Evolutionary conservation across 208 protist species (phyloP).

Genomic region (Acanthamoeba polyphaga): DNA sequence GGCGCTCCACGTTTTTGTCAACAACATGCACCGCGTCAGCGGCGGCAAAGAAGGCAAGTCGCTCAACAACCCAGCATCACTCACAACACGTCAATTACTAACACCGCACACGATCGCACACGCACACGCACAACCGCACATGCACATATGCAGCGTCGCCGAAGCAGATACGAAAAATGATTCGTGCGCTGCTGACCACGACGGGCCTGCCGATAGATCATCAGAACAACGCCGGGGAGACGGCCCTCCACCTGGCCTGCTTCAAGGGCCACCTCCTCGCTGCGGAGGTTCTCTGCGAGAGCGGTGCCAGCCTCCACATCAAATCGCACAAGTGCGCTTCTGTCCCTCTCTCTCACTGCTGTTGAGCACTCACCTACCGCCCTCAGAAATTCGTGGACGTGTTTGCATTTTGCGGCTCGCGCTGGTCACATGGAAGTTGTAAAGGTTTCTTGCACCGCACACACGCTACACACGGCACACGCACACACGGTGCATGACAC

Average conservation of each 20-base stretch:
- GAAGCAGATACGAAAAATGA: not conserved
- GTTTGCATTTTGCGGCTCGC: constrained; percentile 35
- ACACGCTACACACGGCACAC: not conserved
- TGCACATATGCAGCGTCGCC: not conserved
- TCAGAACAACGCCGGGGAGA: not conserved
- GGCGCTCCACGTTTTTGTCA: not conserved
- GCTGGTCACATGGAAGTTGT: constrained; percentile 33
- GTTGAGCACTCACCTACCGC: too few relatives aligned
- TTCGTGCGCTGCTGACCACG: not conserved
- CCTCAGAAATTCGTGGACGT: constrained; percentile 3
- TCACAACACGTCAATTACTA: too few relatives aligned
- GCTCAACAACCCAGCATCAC: too few relatives aligned
- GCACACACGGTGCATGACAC: not conserved
- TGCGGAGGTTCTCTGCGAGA: not conserved
- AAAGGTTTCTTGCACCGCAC: not conserved
- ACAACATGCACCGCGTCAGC: not conserved
- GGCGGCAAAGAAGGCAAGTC: not conserved
- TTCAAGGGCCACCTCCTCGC: not conserved
- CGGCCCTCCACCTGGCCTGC: constrained; percentile 15
- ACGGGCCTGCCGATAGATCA: not conserved
- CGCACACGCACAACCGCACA: not conserved
- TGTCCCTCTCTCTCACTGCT: not conserved
- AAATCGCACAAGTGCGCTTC: not conserved
- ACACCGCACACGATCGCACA: too few relatives aligned
- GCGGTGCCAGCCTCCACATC: not conserved